Conservation (phyloP, 129 eudicot species). For the Arctium lappa region DNA sequence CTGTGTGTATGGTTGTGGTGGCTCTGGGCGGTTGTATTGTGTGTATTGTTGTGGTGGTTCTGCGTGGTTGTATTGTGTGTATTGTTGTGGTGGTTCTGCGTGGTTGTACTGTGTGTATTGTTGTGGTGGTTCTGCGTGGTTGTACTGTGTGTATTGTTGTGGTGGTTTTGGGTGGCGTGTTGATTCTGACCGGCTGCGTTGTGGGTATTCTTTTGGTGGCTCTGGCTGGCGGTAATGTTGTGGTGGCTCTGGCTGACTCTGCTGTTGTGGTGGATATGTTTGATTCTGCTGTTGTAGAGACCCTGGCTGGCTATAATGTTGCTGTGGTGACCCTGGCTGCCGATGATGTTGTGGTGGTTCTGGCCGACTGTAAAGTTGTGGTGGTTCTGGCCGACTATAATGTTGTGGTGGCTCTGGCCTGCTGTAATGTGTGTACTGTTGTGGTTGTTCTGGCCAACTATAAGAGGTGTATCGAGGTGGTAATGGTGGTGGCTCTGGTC, state of each 20-base stretch:
- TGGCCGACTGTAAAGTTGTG: not conserved
- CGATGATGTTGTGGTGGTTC: not conserved
- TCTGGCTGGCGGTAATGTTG: not conserved
- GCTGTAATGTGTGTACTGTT: conserved; percentile 24
- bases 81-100: conserved; percentile 31
- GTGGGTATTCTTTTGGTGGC: not conserved
- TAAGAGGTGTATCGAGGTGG: conserved; percentile 23
- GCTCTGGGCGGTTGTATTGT: not conserved
- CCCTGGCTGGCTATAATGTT: not conserved
- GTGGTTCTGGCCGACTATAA: conserved; percentile 31
- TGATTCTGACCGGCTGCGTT: not conserved
- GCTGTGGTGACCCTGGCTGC: conserved; percentile 9
- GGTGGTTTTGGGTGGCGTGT: not conserved
- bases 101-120: conserved; percentile 20
- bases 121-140: not conserved
- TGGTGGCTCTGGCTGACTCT: not conserved
- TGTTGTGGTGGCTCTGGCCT: not conserved
- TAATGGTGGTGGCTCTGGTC: conserved; percentile 20
- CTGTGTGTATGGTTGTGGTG: conserved; percentile 13
- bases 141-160: not conserved
- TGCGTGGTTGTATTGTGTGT: conserved; percentile 13
- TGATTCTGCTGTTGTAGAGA: conserved; percentile 16
- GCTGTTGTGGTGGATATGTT: not conserved
- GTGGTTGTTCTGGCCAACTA: conserved; percentile 32
- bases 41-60: not conserved